Evolutionary conservation across 495 filamentous ascomycete genomes (phyloP).

Genomic region (Annulohypoxylon nitens): DNA sequence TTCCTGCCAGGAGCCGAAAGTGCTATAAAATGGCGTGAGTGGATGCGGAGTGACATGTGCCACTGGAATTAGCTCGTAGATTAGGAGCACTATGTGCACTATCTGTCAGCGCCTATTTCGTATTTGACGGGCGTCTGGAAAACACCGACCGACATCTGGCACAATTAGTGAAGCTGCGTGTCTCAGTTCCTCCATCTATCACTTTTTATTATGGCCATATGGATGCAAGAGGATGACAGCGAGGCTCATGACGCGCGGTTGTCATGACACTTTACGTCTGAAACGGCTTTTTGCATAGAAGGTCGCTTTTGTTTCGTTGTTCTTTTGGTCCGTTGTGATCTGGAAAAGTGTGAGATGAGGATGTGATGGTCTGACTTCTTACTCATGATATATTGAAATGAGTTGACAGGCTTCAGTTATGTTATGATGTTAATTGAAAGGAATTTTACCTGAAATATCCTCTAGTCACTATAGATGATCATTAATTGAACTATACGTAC

Average conservation of each 20-base stretch:
- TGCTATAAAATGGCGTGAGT: slow-evolving; percentile 17
- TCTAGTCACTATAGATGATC: no score
- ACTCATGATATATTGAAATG: neutral
- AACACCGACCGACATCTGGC: slow-evolving; percentile 10
- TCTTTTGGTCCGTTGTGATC: neutral
- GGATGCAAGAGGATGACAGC: neutral
- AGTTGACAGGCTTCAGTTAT: neutral
- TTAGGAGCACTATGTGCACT: neutral
- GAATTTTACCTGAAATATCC: no score
- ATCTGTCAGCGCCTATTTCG: slow-evolving; percentile 4
- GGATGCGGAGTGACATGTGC: slow-evolving; percentile 6
- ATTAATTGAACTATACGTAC: no score
- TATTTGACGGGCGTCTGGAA: slow-evolving; percentile 15
- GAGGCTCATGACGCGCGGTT: neutral
- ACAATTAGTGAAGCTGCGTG: neutral
- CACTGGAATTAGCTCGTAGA: neutral
- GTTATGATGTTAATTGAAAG: neutral
- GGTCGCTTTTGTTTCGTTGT: slow-evolving; percentile 2
- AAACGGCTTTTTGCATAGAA: slow-evolving; percentile 27
- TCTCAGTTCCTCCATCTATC: neutral
- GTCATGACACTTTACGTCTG: slow-evolving; percentile 10
- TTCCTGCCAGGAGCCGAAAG: slow-evolving; percentile 20
- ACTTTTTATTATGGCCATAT: neutral
- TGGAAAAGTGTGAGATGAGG: neutral
- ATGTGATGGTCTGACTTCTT: slow-evolving; percentile 1